Base-by-base conservation (phyloP, 148 eudicot genomes). In the Cornus kousa region DNA sequence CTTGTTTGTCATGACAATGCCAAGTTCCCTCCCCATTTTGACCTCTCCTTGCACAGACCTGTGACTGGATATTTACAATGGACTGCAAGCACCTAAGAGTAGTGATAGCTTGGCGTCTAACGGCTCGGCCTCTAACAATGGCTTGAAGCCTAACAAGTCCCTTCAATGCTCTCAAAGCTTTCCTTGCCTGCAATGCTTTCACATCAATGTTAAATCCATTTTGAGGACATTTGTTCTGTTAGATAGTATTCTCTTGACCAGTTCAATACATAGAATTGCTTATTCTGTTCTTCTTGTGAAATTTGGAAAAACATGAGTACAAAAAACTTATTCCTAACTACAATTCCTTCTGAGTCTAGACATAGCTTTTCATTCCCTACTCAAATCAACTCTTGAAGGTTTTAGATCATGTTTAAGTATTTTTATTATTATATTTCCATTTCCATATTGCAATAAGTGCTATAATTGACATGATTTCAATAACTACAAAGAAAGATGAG, bases 111-210 rank as follows among this genome's bases (percentile, higher is more conserved):
- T 90, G 98, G 65, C 90, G 88, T 59, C 98, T 81, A 55, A 93
- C 98, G 17, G 89, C 87, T 69, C 84, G 74, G 40, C 98, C 98
- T 60, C 98, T 81, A 22, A 93, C 88, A 2, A 91, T 87, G 16
- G 98, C 96, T 83, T 93, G 98, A 64, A 93, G 94, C 81, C 76
- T 90, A 68, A 93, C 98, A 9, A 93, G 81, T 66, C 96, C 98
- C 83, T 87, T 93, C 78, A 93, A 74, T 74, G 98, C 98, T 24
- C 92, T 75, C 75, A 90, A 79, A 55, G 98, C 96, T 81, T 93
- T 93, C 77, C 96, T 85, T 6, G 98, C 96, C 98, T 93, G 79
- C 82, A 72, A 23, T 59, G 73, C 31, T 35, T 5, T 7, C 50
- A n/a, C 12, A 7, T 22, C n/a, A 50, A 76, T 65, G 35, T 53